Conservation (phyloP, 208 protist genomes). For the Crithidia fasciculata region DNA sequence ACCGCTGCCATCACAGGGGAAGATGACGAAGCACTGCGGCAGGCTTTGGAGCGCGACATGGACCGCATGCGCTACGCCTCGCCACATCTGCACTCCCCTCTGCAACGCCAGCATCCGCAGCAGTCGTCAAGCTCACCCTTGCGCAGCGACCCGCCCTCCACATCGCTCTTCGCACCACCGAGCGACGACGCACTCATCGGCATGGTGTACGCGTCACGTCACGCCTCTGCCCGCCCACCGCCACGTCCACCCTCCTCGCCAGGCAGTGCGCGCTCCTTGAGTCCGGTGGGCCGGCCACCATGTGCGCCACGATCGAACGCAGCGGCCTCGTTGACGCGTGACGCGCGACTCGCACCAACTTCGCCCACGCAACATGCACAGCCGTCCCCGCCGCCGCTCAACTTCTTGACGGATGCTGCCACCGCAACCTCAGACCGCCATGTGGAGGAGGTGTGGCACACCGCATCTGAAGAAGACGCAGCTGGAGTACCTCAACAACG, state of each 20-base stretch:
- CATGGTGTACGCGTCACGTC: not conserved
- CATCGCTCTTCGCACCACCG: not conserved
- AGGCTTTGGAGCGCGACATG: not conserved
- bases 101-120: not conserved
- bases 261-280: not conserved
- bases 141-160: not conserved
- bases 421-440: not conserved
- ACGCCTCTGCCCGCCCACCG: not conserved
- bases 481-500: not conserved
- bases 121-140: not conserved
- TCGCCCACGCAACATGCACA: too few species aligned
- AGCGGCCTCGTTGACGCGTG: too few species aligned
- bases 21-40: not conserved
- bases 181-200: not conserved
- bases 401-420: not conserved
- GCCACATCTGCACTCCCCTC: not conserved
- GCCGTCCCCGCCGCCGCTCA: too few species aligned
- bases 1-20: not conserved
- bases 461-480: too few species aligned
- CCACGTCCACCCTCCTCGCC: not conserved
- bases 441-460: too few species aligned
- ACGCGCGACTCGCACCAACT: too few species aligned
- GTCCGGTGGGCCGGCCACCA: not conserved
- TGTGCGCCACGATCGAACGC: not conserved
- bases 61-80: not conserved